A percentile compares a stretch with the other conserved stretches of the same genome.
Conservation (phyloP, 345 rosid species). For the Citrus trifoliata region DNA sequence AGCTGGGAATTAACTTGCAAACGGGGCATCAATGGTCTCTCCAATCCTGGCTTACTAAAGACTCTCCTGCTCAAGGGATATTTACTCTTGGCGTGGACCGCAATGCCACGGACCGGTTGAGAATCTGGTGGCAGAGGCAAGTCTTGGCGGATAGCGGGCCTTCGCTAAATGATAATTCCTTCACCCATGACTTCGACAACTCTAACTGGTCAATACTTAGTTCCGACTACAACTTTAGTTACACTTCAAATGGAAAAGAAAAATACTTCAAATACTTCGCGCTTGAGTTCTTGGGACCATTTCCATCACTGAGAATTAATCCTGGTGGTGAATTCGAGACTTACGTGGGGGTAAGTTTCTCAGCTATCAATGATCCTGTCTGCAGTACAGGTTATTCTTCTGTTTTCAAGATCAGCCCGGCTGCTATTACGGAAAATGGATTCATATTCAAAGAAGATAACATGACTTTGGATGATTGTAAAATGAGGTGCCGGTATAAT, state of each 20-base stretch:
- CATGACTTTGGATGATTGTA: conserved; percentile 1
- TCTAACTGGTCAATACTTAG: too few species aligned
- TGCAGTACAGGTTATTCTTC: not conserved
- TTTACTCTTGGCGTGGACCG: conserved; percentile 26
- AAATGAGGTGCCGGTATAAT: conserved; percentile 3
- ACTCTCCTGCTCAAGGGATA: conserved; percentile 23
- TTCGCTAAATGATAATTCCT: not conserved
- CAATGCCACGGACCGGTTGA: conserved; percentile 6
- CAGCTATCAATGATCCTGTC: too few species aligned
- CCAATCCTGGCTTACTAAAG: conserved; percentile 20
- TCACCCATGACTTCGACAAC: too few species aligned
- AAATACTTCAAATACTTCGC: too few species aligned
- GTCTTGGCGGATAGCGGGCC: conserved; percentile 21
- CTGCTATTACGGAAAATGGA: not conserved
- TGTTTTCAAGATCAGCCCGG: not conserved
- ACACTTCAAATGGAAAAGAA: not conserved
- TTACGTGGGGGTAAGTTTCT: rapidly evolving
- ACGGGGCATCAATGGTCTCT: conserved; percentile 24
- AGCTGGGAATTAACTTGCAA: conserved; percentile 28
- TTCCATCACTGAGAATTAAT: too few species aligned
- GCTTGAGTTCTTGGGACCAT: too few species aligned
- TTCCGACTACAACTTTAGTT: not conserved
- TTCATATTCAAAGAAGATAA: not conserved
- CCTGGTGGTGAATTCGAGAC: too few species aligned
- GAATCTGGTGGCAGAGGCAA: conserved; percentile 21